Percentiles rank a stretch among this genome's conserved stretches.
These are phyloP conservation scores for Camelina laxa DNA, from an alignment of 345 rosid genomes.

Conservation along the genomic window DNA sequence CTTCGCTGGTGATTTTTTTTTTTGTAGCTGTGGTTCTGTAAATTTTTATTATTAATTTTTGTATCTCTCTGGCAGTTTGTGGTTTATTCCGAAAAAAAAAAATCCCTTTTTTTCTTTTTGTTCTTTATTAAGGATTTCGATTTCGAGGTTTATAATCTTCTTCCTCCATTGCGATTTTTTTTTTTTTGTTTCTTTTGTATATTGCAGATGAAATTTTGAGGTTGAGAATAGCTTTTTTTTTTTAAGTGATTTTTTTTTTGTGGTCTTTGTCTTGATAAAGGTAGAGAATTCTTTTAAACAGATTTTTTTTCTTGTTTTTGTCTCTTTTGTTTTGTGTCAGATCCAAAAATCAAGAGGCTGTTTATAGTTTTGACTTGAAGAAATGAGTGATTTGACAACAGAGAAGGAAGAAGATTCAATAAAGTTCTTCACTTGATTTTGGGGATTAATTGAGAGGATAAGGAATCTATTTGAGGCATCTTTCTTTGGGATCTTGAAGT, in stretches of 20 bases:
- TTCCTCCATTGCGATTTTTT: conserved; percentile 3
- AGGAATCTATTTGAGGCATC: conserved; percentile 20
- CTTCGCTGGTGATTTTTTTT: conserved; percentile 29
- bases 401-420: conserved; percentile 17
- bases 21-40: not conserved
- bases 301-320: conserved; percentile 3
- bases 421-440: not conserved
- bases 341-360: conserved; percentile 44
- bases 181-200: conserved; percentile 2
- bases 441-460: conserved; percentile 9
- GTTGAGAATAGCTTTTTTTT: conserved; percentile 25
- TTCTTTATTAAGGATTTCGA: not conserved
- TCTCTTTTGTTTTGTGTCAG: conserved; percentile 34
- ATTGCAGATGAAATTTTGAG: conserved; percentile 41
- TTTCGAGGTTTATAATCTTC: conserved; percentile 15
- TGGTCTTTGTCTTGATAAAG: not conserved
- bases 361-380: conserved; percentile 45
- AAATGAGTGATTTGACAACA: conserved; percentile 39
- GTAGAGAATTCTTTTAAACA: not conserved
- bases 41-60: conserved; percentile 10
- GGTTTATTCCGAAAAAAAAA: conserved; percentile 25
- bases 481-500: conserved; percentile 18
- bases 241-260: conserved; percentile 37
- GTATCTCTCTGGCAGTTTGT: conserved; percentile 25
- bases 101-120: conserved; percentile 13